These are phyloP conservation scores for Yarrowia deformans DNA, from an alignment of 805 yeast genomes.

Conservation along the genomic window DNA sequence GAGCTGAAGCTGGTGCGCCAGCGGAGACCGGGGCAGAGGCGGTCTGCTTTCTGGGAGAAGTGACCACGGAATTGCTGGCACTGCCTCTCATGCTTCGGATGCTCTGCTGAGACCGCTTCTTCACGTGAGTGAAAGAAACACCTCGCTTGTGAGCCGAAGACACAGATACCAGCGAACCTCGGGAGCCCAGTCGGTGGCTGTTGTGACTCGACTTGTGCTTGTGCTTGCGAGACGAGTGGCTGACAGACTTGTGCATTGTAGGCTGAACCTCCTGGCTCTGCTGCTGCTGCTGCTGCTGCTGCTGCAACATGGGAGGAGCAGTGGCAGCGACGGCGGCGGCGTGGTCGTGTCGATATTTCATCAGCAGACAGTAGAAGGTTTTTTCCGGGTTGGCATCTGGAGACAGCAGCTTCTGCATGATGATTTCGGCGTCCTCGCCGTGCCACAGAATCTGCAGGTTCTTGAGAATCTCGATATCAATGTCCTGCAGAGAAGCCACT, in stretches of 20 bases:
- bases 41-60: slow-evolving; percentile 29
- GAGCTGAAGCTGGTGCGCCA: not conserved
- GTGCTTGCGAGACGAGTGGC: slow-evolving; percentile 32
- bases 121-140: slow-evolving; percentile 43
- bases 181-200: slow-evolving; percentile 42
- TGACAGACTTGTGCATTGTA: slow-evolving; percentile 16
- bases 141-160: slow-evolving; percentile 46
- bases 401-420: slow-evolving; percentile 61
- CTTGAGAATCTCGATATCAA: slow-evolving; percentile 76
- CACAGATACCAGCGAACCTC: slow-evolving; percentile 44
- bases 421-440: slow-evolving; percentile 65
- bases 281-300: slow-evolving; percentile 4
- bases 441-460: slow-evolving; percentile 83
- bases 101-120: slow-evolving; percentile 37
- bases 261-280: slow-evolving; percentile 1
- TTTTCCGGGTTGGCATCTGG: slow-evolving; percentile 74
- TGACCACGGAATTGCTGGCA: slow-evolving; percentile 29
- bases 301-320: slow-evolving; percentile 14
- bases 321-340: slow-evolving; percentile 12
- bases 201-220: slow-evolving; percentile 27
- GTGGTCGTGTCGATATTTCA: slow-evolving; percentile 78
- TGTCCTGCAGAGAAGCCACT: slow-evolving; percentile 54
- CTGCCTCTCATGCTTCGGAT: slow-evolving; percentile 31
- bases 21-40: not conserved
- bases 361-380: slow-evolving; percentile 75